Evolutionary conservation across 164 flowering plant species (phyloP).

Genomic region (Dillenia suffruticosa): DNA sequence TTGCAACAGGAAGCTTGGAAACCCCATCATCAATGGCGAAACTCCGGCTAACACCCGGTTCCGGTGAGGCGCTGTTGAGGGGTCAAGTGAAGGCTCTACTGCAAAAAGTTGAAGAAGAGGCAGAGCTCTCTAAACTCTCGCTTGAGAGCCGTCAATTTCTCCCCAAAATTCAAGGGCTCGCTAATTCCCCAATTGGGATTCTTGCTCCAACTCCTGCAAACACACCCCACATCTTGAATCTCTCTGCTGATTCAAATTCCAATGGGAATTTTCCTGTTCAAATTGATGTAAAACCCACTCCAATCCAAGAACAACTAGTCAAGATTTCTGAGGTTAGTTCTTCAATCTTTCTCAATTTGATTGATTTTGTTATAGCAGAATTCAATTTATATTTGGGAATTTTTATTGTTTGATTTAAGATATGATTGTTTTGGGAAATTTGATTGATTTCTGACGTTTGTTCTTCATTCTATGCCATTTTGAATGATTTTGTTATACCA

Average conservation of each 20-base stretch:
- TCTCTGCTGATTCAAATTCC: slow-evolving; percentile 10
- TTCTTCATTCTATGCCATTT: too few species aligned
- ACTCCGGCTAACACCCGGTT: slow-evolving; percentile 59
- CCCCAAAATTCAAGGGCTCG: slow-evolving; percentile 18
- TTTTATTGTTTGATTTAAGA: too few species aligned
- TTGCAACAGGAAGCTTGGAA: slow-evolving; percentile 45
- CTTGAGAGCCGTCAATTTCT: slow-evolving; percentile 22
- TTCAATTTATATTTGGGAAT: too few species aligned
- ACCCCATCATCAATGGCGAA: slow-evolving; percentile 66
- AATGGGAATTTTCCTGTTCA: not conserved
- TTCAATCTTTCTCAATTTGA: too few species aligned
- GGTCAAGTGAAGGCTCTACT: slow-evolving; percentile 78
- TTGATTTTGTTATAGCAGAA: too few species aligned
- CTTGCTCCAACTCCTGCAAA: slow-evolving; percentile 69
- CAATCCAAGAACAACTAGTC: slow-evolving; percentile 17
- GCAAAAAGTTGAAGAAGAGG: slow-evolving; percentile 86
- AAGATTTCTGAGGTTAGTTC: slow-evolving; percentile 36
- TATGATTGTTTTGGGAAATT: too few species aligned
- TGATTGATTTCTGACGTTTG: slow-evolving; percentile 34
- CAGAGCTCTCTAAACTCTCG: slow-evolving; percentile 43
- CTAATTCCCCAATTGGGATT: slow-evolving; percentile 39
- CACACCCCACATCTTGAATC: slow-evolving; percentile 47
- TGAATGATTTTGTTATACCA: too few species aligned
- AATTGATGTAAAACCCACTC: too few species aligned
- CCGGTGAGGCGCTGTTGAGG: slow-evolving; percentile 82